Evolutionary conservation across 495 filamentous ascomycete species (phyloP).

Genomic region (Annulohypoxylon maeteangense): DNA sequence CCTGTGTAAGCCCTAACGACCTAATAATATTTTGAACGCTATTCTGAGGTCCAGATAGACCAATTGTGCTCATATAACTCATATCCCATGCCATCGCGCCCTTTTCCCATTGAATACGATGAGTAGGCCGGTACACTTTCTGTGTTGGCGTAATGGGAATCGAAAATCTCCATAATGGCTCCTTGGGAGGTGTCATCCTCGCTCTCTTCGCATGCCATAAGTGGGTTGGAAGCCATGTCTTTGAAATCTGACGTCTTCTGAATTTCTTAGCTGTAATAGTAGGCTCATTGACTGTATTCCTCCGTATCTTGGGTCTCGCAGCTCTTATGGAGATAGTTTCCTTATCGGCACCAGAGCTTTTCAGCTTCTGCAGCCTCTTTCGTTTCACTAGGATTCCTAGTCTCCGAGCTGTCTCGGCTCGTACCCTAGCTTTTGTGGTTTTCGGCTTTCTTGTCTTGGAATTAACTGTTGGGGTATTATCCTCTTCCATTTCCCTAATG

Average conservation of each 20-base stretch:
- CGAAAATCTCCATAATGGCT: conserved; percentile 89
- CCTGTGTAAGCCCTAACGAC: conserved; percentile 68
- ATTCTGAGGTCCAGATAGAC: conserved; percentile 72
- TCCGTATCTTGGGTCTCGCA: conserved; percentile 73
- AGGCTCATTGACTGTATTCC: conserved; percentile 74
- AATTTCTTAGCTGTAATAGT: conserved; percentile 74
- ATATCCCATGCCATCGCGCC: conserved; percentile 86
- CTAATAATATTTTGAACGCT: conserved; percentile 73
- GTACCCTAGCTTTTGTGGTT: conserved; percentile 72
- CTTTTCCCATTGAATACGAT: conserved; percentile 73
- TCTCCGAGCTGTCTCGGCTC: conserved; percentile 83
- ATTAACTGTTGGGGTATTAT: conserved; percentile 89
- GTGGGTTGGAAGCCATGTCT: conserved; percentile 96
- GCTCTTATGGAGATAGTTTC: conserved; percentile 53
- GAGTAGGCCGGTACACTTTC: conserved; percentile 88
- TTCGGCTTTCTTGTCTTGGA: conserved; percentile 75
- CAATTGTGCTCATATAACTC: conserved; percentile 92
- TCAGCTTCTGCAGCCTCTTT: conserved; percentile 64
- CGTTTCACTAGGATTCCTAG: conserved; percentile 72
- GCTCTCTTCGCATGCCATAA: conserved; percentile 94
- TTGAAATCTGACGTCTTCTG: conserved; percentile 84
- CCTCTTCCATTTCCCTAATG: conserved; percentile 83
- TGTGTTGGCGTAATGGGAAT: conserved; percentile 84
- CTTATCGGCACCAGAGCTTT: conserved; percentile 47
- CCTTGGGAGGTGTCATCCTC: conserved; percentile 79